Evolutionary conservation across 495 filamentous ascomycete genomes (phyloP).

Genomic region (Mytilinidion resinicola): DNA sequence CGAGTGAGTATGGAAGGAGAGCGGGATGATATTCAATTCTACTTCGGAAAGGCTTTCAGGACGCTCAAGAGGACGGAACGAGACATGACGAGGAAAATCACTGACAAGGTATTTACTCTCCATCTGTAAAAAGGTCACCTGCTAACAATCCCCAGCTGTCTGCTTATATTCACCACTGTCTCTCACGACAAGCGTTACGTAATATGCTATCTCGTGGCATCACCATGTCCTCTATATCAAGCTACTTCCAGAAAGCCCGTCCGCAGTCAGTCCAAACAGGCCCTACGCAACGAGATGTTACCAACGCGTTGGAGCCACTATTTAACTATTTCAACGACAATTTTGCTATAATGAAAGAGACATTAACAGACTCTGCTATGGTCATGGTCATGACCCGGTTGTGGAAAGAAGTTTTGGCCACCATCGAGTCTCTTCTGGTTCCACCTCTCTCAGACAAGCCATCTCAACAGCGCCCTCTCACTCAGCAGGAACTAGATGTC

Average conservation of each 20-base stretch:
- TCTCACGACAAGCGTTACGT: conserved; percentile 75
- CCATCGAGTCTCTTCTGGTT: conserved; percentile 83
- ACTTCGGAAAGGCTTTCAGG: conserved; percentile 95
- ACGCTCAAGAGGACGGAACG: conserved; percentile 90
- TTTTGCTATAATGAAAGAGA: conserved; percentile 97
- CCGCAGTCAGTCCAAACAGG: conserved; percentile 48
- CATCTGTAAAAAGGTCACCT: background rate
- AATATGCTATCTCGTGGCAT: conserved; percentile 67
- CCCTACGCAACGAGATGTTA: conserved; percentile 65
- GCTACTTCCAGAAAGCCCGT: conserved; percentile 62
- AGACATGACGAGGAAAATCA: conserved; percentile 97
- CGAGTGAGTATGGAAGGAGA: conserved; percentile 98
- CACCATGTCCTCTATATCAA: conserved; percentile 68
- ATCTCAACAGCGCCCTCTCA: conserved; percentile 79
- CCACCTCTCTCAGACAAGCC: conserved; percentile 94
- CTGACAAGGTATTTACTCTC: conserved; percentile 70
- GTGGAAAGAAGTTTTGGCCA: conserved; percentile 95
- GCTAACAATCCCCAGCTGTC: conserved; percentile 58
- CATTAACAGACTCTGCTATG: conserved; percentile 88
- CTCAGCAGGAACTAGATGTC: conserved; percentile 84
- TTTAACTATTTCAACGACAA: conserved; percentile 98
- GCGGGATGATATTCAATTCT: conserved; percentile 96
- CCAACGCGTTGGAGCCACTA: conserved; percentile 77
- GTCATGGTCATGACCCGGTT: conserved; percentile 93
- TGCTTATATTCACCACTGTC: conserved; percentile 82